Conservation (phyloP, 805 yeast genomes). For the Nadsonia fulvescens region DNA sequence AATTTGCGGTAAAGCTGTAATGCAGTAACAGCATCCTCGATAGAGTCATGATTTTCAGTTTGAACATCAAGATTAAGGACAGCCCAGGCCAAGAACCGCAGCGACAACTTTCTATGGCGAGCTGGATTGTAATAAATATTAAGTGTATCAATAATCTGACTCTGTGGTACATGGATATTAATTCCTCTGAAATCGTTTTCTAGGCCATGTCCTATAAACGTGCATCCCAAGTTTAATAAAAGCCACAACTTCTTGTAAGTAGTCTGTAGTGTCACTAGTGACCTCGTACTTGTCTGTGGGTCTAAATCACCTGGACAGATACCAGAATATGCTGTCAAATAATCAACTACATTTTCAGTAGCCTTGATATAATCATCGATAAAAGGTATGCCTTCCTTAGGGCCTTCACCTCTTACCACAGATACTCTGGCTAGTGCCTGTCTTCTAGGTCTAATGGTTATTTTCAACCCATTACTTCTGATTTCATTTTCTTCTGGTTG, state of each 20-base stretch:
- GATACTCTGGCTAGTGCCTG: slow-evolving; percentile 79
- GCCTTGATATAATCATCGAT: slow-evolving; percentile 86
- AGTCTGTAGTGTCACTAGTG: slow-evolving; percentile 62
- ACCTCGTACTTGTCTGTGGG: slow-evolving; percentile 40
- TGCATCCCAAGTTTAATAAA: slow-evolving; percentile 69
- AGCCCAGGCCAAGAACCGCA: slow-evolving; percentile 73
- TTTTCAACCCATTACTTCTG: slow-evolving; percentile 49
- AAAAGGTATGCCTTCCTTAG: slow-evolving; percentile 53
- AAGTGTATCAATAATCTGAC: slow-evolving; percentile 81
- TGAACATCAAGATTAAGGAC: slow-evolving; percentile 64
- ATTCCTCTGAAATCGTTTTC: slow-evolving; percentile 84
- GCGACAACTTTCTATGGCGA: slow-evolving; percentile 58
- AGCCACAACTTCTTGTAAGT: slow-evolving; percentile 86
- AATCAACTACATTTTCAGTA: slow-evolving; percentile 49
- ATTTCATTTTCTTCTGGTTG: slow-evolving; percentile 68
- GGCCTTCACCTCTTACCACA: slow-evolving; percentile 50
- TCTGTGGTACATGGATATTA: slow-evolving; percentile 70
- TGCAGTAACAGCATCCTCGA: slow-evolving; percentile 89
- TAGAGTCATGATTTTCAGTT: slow-evolving; percentile 88
- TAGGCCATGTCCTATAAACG: slow-evolving; percentile 90
- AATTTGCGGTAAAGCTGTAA: slow-evolving; percentile 58
- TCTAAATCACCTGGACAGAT: slow-evolving; percentile 83
- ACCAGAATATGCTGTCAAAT: slow-evolving; percentile 84
- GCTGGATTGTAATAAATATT: slow-evolving; percentile 59
- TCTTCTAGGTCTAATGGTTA: slow-evolving; percentile 54